Evolutionary conservation across 2,329 filamentous ascomycete genomes (phyloP).

Genomic region (Coniosporium tulheliwenetii): DNA sequence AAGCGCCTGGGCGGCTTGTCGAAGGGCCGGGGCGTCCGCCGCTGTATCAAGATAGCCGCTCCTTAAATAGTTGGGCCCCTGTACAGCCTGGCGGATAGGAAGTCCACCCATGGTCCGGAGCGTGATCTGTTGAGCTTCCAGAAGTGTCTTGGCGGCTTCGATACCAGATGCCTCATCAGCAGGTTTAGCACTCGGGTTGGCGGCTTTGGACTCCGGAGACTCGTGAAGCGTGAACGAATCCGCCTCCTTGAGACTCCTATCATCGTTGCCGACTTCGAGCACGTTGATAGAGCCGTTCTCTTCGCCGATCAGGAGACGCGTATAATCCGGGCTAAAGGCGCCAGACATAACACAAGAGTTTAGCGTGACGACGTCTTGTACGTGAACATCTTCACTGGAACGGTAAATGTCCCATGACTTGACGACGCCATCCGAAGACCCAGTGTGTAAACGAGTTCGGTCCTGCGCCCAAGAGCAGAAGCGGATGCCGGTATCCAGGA

Average conservation of each 20-base stretch:
- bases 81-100: slow-evolving; percentile 28
- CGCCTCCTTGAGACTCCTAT: slow-evolving; percentile 13
- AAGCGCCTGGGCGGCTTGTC: slow-evolving; percentile 14
- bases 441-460: slow-evolving; percentile 38
- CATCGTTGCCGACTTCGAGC: slow-evolving; percentile 25
- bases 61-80: slow-evolving; percentile 22
- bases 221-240: slow-evolving; percentile 12
- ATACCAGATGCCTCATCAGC: slow-evolving; percentile 12
- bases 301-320: slow-evolving; percentile 41
- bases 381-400: slow-evolving; percentile 32
- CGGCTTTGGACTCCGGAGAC: not conserved
- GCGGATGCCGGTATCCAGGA: slow-evolving; percentile 40
- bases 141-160: slow-evolving; percentile 11
- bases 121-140: slow-evolving; percentile 18
- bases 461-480: slow-evolving; percentile 41
- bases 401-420: slow-evolving; percentile 44
- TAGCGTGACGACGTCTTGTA: slow-evolving; percentile 33
- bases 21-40: slow-evolving; percentile 12
- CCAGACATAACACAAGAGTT: slow-evolving; percentile 42
- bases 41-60: slow-evolving; percentile 18
- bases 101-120: slow-evolving; percentile 22
- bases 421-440: slow-evolving; percentile 43
- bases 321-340: slow-evolving; percentile 38
- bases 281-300: slow-evolving; percentile 38
- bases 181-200: not conserved